Evolutionary conservation across 768 basidiomycete genomes (phyloP).

Genomic region (Mycena haematopus): DNA sequence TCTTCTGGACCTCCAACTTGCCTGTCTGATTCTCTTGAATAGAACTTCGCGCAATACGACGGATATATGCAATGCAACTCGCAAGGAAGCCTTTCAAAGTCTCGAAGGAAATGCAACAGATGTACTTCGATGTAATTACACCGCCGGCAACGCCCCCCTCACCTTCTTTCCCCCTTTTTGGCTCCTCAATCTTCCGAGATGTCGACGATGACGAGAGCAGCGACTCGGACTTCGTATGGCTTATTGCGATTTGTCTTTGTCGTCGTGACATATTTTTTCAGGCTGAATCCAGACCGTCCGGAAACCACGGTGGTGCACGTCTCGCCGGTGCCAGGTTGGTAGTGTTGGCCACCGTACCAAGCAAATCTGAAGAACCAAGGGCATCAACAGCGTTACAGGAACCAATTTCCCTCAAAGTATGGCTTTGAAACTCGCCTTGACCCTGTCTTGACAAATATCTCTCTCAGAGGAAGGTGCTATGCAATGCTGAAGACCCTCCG

Average conservation of each 20-base stretch:
- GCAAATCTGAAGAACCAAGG: not conserved
- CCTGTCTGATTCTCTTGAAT: not conserved
- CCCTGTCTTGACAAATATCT: not conserved
- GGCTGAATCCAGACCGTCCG: not conserved
- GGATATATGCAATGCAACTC: too few species aligned
- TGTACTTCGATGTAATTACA: too few species aligned
- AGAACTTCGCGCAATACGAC: too few species aligned
- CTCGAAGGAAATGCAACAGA: not conserved
- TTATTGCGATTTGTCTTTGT: not conserved
- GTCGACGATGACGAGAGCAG: not conserved
- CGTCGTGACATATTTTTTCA: not conserved
- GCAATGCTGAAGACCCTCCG: not conserved
- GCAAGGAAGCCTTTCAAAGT: too few species aligned
- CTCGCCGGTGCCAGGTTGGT: not conserved
- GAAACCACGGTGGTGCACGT: not conserved
- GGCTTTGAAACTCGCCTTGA: not conserved
- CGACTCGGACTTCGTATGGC: not conserved
- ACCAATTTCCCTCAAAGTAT: not conserved
- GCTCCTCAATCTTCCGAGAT: too few species aligned
- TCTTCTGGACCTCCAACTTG: too few species aligned
- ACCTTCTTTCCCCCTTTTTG: too few species aligned
- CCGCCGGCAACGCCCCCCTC: too few species aligned
- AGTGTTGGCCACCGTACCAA: too few species aligned
- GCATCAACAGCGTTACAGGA: not conserved
- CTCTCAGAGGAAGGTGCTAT: not conserved